Base-by-base conservation (phyloP, 2,329 filamentous ascomycete genomes). In the Colletotrichum truncatum region DNA sequence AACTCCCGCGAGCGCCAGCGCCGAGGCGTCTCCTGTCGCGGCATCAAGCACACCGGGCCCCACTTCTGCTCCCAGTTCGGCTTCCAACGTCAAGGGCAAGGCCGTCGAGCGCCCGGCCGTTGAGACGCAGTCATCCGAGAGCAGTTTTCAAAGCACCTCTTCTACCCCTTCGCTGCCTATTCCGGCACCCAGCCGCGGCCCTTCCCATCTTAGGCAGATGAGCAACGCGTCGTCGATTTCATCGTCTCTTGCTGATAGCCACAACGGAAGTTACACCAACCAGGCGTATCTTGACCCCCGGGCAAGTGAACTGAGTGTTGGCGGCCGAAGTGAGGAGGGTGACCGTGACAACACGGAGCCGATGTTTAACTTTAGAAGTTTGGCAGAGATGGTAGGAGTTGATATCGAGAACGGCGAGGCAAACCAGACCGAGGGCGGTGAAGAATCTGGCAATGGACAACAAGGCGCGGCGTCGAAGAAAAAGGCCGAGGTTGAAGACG, bases 351-450 rank as follows among this genome's bases (percentile, higher is more conserved):
- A 84, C 4, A 80, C 85, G 0, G 94, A 98, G 74, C 88, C 93
- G 3, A 89, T 97, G 87, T 96, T 97, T 78, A 98, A 97, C 76
- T 98, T 98, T 74, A 86, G 89, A 60, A 97, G 93, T 70, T 81
- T 98, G 21, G 92, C 93, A 2, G 92, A 93, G 67, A 93, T 97
- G 75, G 92, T 98, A 28, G 92, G 90, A 0, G 88, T 88, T 7
- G 83, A 86, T 48, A 79, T 88, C 32, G 85, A 88, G 54, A 80
- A 81, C 2, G 76, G 80, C 43, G 76, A 83, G 38, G 82, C 81
- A 0, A 76, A 78, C 1, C 73, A 73, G 59, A 45, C 67, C 57
- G 68, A 75, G 63, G 72, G 32, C 6, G 72, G 53, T 58, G 75
- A 45, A 59, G 74, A 45, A 69, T 70, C 64, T 0, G 74, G 69